Conservation (phyloP, 2,329 filamentous ascomycete species). For the Pseudopyricularia cyperi region DNA sequence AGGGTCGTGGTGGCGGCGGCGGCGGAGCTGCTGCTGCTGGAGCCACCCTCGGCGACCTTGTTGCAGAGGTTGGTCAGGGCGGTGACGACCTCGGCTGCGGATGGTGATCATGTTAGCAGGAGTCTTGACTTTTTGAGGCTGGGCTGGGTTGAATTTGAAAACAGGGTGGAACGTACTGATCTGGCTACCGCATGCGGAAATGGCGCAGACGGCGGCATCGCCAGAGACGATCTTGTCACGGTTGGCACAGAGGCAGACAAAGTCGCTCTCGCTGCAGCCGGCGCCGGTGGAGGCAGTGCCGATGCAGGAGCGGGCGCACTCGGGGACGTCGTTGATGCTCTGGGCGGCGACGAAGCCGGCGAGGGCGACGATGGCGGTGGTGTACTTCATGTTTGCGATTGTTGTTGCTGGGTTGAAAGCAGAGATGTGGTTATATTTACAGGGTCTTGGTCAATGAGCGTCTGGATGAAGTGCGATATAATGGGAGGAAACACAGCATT, state of each 20-base stretch:
- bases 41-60: constrained; percentile 36
- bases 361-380: constrained; percentile 7
- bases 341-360: constrained; percentile 11
- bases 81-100: constrained; percentile 13
- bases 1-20: constrained; percentile 1
- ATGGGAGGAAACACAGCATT: too few species aligned
- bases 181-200: constrained; percentile 10
- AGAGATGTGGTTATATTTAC: not conserved
- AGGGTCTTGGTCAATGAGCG: not conserved
- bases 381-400: constrained; percentile 14
- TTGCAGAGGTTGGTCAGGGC: constrained; percentile 49
- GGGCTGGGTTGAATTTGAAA: not conserved
- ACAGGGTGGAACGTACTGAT: constrained; percentile 8
- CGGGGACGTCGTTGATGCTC: constrained; percentile 11
- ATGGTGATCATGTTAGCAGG: not conserved
- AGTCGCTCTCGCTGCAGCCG: constrained; percentile 9
- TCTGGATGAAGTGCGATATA: too few species aligned
- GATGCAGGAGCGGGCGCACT: constrained; percentile 13
- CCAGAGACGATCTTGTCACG: constrained; percentile 7
- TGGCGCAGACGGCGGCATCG: constrained; percentile 11
- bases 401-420: not conserved
- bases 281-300: constrained; percentile 7
- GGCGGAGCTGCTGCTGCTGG: constrained; percentile 9
- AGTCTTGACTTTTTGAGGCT: constrained; percentile 1
- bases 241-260: constrained; percentile 12